Base-by-base conservation (phyloP, 2,329 filamentous ascomycete species). In the Neopestalotiopsis rosae region DNA sequence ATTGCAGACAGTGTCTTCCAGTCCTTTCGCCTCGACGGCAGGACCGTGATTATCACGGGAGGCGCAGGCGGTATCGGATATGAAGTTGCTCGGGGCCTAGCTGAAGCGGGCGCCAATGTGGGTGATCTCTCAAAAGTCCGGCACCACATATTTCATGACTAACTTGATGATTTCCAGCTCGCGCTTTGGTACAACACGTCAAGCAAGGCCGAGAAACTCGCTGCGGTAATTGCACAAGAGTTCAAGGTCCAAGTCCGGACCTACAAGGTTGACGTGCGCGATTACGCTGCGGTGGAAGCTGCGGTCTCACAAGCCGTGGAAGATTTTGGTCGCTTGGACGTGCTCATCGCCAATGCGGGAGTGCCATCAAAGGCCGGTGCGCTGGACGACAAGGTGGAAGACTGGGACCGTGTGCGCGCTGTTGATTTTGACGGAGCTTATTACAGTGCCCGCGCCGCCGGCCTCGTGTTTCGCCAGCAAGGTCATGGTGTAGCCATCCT, bases 261-360 rank as follows among this genome's bases (percentile, higher is more conserved):
- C 10, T 91, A 90, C 79, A 85, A 88, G 75, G 88, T 91, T 70
- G 85, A 92, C 73, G 85, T 91, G 9, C 86, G 84, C 38, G 82
- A 84, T 3, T 85, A 83, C 72, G 84, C 87, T 24, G 81, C 83
- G 4, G 86, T 90, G 12, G 80, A 86, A 45, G 76, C 80, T 17
- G 83, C 86, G 10, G 83, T 91, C 56, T 80, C 85, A 69, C 79
- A 82, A 7, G 86, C 88, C 71, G 81, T 90, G 58, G 78, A 83
- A 69, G 92, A 95, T 17, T 92, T 95, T 81, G 90, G 90, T 69
- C 88, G 92, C 5, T 87, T 95, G 9, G 93, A 95, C 75, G 85
- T 94, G 72, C 94, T 95, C 74, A 88, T 95, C 59, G 92, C 93
- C 73, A 95, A 96, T 77, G 90, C 91, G 14, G 92, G 92, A 65